Conservation (phyloP, 148 eudicot genomes). For the Rhododendron mucronatum region DNA sequence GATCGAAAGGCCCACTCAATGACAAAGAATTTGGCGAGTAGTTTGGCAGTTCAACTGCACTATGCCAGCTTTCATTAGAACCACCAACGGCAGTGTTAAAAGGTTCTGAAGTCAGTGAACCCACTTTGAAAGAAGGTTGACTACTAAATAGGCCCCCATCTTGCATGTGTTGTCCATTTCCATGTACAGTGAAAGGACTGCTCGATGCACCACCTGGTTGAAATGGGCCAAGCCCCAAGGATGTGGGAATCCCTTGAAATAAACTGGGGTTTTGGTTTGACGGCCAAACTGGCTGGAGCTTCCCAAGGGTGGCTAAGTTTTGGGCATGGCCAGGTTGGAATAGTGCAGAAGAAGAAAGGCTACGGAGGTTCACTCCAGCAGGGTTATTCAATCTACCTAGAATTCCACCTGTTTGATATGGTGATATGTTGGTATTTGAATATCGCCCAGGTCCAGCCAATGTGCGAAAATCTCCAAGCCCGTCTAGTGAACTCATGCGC, state of each 20-base stretch:
- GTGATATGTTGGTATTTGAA: conserved; percentile 18
- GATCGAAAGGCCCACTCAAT: conserved; percentile 19
- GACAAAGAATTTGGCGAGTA: conserved; percentile 23
- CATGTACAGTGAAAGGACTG: conserved; percentile 16
- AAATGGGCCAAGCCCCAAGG: conserved; percentile 32
- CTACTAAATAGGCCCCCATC: conserved; percentile 20
- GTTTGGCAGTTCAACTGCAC: conserved; percentile 14
- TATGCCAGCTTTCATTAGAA: conserved; percentile 30
- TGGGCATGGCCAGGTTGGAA: conserved; percentile 38
- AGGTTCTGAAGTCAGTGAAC: conserved; percentile 27
- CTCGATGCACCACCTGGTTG: conserved; percentile 23
- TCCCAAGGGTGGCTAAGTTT: conserved; percentile 28
- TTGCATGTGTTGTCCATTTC: conserved; percentile 14
- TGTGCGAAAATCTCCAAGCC: conserved; percentile 51
- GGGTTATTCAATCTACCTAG: conserved; percentile 47
- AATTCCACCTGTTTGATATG: conserved; percentile 36
- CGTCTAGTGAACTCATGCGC: conserved; percentile 46
- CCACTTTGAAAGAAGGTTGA: conserved; percentile 21
- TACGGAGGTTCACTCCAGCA: conserved; percentile 39
- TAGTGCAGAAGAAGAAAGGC: conserved; percentile 46
- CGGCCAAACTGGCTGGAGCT: conserved; percentile 26
- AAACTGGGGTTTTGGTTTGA: conserved; percentile 27
- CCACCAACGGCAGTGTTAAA: conserved; percentile 17
- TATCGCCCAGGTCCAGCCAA: conserved; percentile 41
- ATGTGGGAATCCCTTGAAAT: conserved; percentile 36